Evolutionary conservation across 352 stramenopile genomes (phyloP), one percentile per base, ranked within the genome.

Genomic region (Phytophthora pseudosyringae): DNA sequence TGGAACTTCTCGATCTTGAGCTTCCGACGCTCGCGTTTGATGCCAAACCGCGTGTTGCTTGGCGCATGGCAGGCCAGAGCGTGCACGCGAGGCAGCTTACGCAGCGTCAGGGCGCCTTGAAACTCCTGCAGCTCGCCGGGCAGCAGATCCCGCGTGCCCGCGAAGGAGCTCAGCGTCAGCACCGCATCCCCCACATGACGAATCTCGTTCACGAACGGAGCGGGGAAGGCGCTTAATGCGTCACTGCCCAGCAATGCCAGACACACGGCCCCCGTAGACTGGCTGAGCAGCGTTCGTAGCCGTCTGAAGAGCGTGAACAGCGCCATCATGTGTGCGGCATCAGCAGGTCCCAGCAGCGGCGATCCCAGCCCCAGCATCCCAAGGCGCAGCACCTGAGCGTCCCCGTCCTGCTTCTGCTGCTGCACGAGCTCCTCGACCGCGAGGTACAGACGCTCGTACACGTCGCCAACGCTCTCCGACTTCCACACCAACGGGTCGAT

Each of bases 1-100:
- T 93, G 84, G 43, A 93, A 86, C 51, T 89, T 87, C n/a, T 93
- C 84, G 47, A 93, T 77, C 51, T 84, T 86, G n/a, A 91, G 68
- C 64, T 91, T 91, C 18, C 84, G 81, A 4, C 72, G 78, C 33
- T 89, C 81, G 33, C 84, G 80, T 58, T 88, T 88, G 48, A 93
- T 48, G 11, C 81, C 84, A 28, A 82, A 86, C 29, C 86, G 85
- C 36, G 71, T 71, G 31, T 83, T 78, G 41, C 87, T 81, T 1
- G 81, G 56, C 10, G 80, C 72, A 58, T 91, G 73, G 25, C 71
- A 76, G 21, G 84, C 77, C 1, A 93, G 61, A 5, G 84, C 59
- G 41, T 93, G 78, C 28, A 88, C 50, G 21, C 77, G 76, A 44
- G 84, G 76, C 28, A 93, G 69, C 52, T 83, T 83, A n/a, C 70